Evolutionary conservation across 2,329 filamentous ascomycete species (phyloP).

Genomic region (Monascus ruber): DNA sequence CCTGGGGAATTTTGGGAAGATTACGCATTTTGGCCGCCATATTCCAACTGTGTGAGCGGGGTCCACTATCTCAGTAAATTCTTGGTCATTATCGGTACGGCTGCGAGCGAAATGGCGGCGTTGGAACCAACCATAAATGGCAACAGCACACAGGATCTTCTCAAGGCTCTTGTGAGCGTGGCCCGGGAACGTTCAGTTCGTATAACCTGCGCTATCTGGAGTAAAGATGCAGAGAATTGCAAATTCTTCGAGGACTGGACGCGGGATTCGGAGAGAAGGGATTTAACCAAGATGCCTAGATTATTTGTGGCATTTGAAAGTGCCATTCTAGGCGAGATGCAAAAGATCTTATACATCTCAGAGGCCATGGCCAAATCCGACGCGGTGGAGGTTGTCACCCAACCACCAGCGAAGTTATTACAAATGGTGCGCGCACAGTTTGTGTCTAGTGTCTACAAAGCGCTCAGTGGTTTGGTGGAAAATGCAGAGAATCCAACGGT

Average conservation of each 20-base stretch:
- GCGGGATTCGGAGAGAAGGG: conserved; percentile 64
- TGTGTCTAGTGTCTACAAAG: conserved; percentile 86
- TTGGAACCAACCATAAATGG: conserved; percentile 54
- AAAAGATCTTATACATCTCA: conserved; percentile 88
- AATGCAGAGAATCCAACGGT: conserved; percentile 73
- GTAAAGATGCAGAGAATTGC: conserved; percentile 82
- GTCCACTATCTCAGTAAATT: conserved; percentile 80
- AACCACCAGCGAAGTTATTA: conserved; percentile 75
- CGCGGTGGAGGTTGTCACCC: conserved; percentile 64
- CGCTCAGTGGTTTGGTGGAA: conserved; percentile 89
- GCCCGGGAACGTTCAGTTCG: conserved; percentile 76
- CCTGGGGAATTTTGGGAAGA: conserved; percentile 83
- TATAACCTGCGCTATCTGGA: conserved; percentile 84
- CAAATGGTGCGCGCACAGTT: conserved; percentile 89
- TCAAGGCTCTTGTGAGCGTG: conserved; percentile 63
- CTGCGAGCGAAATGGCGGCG: conserved; percentile 72
- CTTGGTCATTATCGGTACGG: conserved; percentile 70
- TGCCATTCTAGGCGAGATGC: conserved; percentile 70
- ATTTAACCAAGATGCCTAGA: conserved; percentile 82
- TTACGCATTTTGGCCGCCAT: conserved; percentile 91
- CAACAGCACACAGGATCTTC: conserved; percentile 51
- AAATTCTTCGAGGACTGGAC: conserved; percentile 93
- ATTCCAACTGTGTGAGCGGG: conserved; percentile 84
- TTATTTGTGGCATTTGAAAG: conserved; percentile 80
- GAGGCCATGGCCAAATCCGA: conserved; percentile 69